phyloP scores from a whole-genome alignment of 371 early-diverging fungal genomes.

The Saksenaea vasiformis region DNA sequence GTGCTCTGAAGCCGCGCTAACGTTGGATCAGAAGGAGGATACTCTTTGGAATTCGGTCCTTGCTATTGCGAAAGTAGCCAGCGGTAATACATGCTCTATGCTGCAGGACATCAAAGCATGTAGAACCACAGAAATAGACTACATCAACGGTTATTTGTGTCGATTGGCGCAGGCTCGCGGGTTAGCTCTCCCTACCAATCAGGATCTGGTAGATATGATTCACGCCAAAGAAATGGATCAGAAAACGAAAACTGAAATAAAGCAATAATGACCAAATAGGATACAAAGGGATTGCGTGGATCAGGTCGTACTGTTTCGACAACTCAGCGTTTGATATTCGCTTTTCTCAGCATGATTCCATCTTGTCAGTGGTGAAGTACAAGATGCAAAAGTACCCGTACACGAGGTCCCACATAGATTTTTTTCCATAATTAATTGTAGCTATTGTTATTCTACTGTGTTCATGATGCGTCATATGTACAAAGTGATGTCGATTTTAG shows the following conservation, averaged over 20 bases:
- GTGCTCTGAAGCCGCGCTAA: constrained; percentile 33
- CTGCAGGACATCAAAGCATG: constrained; percentile 48
- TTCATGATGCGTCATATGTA: background rate
- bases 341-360: too few relatives aligned
- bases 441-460: background rate
- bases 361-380: too few relatives aligned
- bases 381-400: too few relatives aligned
- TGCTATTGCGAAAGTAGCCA: constrained; percentile 29
- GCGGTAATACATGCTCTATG: constrained; percentile 60
- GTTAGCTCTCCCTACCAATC: constrained; percentile 17
- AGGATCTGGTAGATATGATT: constrained; percentile 27
- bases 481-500: background rate
- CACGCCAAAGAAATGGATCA: constrained; percentile 30
- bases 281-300: too few relatives aligned
- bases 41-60: constrained; percentile 26
- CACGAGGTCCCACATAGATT: too few relatives aligned
- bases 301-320: too few relatives aligned
- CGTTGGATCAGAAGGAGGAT: constrained; percentile 26
- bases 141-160: constrained; percentile 62
- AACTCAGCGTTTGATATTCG: too few relatives aligned
- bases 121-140: constrained; percentile 58
- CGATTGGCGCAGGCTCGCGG: constrained; percentile 21
- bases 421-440: background rate
- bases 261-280: background rate
- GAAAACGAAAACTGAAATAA: background rate